A percentile compares a stretch with the other conserved stretches of the same genome.
These are phyloP conservation scores for Suhomyces maxii DNA, from an alignment of 1,139 yeast genomes.

Conservation along the genomic window DNA sequence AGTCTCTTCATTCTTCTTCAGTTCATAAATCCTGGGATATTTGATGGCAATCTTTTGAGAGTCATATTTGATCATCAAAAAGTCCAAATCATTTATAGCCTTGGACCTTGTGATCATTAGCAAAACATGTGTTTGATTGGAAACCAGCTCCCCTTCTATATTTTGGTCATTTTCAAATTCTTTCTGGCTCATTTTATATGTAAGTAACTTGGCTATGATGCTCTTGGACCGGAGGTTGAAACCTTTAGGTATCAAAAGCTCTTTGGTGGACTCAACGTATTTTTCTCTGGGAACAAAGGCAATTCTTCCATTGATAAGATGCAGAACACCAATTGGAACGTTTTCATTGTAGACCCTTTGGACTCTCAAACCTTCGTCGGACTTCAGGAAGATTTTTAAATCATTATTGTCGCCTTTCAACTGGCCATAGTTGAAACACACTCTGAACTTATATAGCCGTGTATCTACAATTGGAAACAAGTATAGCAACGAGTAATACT, in stretches of 20 bases:
- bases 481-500: slow-evolving; percentile 25
- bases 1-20: slow-evolving; percentile 1
- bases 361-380: not conserved
- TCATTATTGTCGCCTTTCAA: slow-evolving; percentile 3
- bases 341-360: not conserved
- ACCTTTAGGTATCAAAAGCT: slow-evolving; percentile 7
- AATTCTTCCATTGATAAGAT: not conserved
- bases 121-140: not conserved
- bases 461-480: slow-evolving; percentile 27
- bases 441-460: slow-evolving; percentile 20
- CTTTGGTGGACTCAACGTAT: not conserved
- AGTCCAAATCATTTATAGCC: slow-evolving; percentile 10
- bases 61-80: slow-evolving; percentile 16
- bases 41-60: slow-evolving; percentile 1
- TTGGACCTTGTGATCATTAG: slow-evolving; percentile 9
- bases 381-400: not conserved
- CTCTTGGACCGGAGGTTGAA: slow-evolving; percentile 13
- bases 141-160: too few species aligned
- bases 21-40: slow-evolving; percentile 6
- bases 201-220: slow-evolving; percentile 13
- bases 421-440: slow-evolving; percentile 26
- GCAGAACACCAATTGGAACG: not conserved
- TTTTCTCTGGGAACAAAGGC: not conserved
- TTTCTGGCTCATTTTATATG: not conserved
- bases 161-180: not conserved